Percentiles rank a stretch among this genome's conserved stretches.
Evolutionary conservation across 352 stramenopile species (phyloP).

Genomic region (Globisporangium polare): DNA sequence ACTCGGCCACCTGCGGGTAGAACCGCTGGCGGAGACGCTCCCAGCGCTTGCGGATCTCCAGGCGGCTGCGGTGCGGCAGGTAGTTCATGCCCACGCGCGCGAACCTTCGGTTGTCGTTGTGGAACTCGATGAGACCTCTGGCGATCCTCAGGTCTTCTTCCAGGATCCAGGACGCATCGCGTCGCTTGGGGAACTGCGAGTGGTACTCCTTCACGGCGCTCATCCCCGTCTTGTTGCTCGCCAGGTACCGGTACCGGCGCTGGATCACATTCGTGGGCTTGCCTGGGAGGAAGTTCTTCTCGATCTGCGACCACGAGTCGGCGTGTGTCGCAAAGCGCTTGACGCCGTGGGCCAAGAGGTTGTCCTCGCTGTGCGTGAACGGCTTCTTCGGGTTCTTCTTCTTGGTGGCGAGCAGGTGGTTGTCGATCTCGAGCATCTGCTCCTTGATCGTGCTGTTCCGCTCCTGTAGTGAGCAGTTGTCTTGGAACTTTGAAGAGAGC

Average conservation of each 20-base stretch:
- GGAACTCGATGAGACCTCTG: constrained; percentile 62
- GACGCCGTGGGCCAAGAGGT: constrained; percentile 57
- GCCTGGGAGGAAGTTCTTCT: constrained; percentile 52
- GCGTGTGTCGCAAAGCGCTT: constrained; percentile 53
- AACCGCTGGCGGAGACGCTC: constrained; percentile 37
- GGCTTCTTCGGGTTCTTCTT: constrained; percentile 39
- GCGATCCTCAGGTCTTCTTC: constrained; percentile 80
- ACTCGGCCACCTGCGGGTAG: constrained; percentile 21
- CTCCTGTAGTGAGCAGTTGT: constrained; percentile 41
- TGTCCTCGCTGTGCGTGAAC: constrained; percentile 62
- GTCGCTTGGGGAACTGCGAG: constrained; percentile 29
- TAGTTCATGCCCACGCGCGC: constrained; percentile 47
- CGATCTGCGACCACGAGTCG: constrained; percentile 62
- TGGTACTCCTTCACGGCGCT: constrained; percentile 65
- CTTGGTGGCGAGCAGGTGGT: constrained; percentile 53
- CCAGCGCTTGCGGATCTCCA: constrained; percentile 71
- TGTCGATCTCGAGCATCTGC: constrained; percentile 68
- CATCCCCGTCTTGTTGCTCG: constrained; percentile 49
- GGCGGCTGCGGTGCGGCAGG: constrained; percentile 60
- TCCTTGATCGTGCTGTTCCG: constrained; percentile 48
- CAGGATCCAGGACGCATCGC: constrained; percentile 52
- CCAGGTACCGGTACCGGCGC: constrained; percentile 70
- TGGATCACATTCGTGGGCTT: constrained; percentile 47
- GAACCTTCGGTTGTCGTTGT: constrained; percentile 62
- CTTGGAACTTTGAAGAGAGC: constrained; percentile 41